phyloP scores from a whole-genome alignment of 2,329 filamentous ascomycete genomes.

The Pseudocercospora pini-densiflorae region DNA sequence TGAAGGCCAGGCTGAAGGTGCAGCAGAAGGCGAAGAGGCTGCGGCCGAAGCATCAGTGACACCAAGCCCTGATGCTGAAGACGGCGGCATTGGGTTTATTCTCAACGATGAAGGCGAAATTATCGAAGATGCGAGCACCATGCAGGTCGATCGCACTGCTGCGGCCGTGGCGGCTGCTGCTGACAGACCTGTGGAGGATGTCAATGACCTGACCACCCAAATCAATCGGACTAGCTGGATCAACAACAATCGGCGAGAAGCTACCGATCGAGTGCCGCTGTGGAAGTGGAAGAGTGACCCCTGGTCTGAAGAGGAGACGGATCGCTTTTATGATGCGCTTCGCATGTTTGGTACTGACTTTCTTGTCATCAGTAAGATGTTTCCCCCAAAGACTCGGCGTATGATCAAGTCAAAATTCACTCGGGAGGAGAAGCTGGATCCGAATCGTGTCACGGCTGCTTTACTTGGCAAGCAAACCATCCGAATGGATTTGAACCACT shows the following conservation, averaged over 20 bases:
- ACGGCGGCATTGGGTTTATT: constrained; percentile 48
- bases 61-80: constrained; percentile 5
- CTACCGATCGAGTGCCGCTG: constrained; percentile 48
- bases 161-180: constrained; percentile 56
- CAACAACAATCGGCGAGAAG: constrained; percentile 60
- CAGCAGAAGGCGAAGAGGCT: constrained; percentile 9
- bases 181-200: constrained; percentile 58
- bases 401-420: constrained; percentile 84
- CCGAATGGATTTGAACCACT: constrained; percentile 47
- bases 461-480: constrained; percentile 54
- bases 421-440: constrained; percentile 73
- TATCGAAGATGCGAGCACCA: constrained; percentile 69
- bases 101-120: constrained; percentile 72
- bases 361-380: constrained; percentile 76
- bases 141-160: constrained; percentile 71
- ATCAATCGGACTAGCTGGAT: constrained; percentile 72
- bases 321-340: constrained; percentile 75
- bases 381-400: constrained; percentile 70
- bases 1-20: constrained; percentile 11
- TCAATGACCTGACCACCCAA: constrained; percentile 76
- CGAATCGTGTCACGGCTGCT: constrained; percentile 65
- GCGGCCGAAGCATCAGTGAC: constrained; percentile 15
- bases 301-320: constrained; percentile 74
- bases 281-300: constrained; percentile 60
- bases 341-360: constrained; percentile 83